Evolutionary conservation across 2,329 filamentous ascomycete genomes (phyloP).

Genomic region (Colletotrichum godetiae): DNA sequence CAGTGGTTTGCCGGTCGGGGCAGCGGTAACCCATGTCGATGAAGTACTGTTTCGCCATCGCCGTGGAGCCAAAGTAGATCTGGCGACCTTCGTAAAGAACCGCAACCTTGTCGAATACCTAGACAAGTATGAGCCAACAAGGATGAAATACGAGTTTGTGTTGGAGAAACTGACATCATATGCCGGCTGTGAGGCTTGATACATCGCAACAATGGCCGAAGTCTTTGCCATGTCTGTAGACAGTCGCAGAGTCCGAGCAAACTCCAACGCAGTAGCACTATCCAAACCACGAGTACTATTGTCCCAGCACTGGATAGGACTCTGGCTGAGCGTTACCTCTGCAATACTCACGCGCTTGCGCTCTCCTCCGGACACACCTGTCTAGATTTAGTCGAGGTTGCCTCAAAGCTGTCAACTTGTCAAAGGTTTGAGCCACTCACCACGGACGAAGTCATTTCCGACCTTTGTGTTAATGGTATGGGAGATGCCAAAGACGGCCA

Average conservation of each 20-base stretch:
- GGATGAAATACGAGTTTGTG: constrained; percentile 58
- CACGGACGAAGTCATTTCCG: constrained; percentile 79
- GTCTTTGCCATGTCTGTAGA: constrained; percentile 38
- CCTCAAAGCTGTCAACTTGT: constrained; percentile 47
- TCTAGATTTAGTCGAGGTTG: too few relatives aligned
- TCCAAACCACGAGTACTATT: constrained; percentile 62
- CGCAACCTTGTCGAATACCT: constrained; percentile 73
- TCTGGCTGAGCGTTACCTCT: constrained; percentile 44
- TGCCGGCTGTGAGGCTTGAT: constrained; percentile 70
- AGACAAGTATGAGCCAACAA: constrained; percentile 60
- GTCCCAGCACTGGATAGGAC: constrained; percentile 47
- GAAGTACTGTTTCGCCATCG: constrained; percentile 73
- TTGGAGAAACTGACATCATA: constrained; percentile 54
- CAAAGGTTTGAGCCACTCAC: constrained; percentile 45
- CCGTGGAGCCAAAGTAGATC: constrained; percentile 72
- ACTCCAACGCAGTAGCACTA: constrained; percentile 29
- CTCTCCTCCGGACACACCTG: constrained; percentile 64
- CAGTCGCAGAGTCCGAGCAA: constrained; percentile 41
- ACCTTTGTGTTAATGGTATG: constrained; percentile 75
- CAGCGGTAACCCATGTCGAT: constrained; percentile 72
- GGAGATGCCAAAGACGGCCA: constrained; percentile 65
- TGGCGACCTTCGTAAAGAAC: constrained; percentile 75
- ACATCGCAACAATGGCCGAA: constrained; percentile 53
- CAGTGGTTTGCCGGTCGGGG: constrained; percentile 69
- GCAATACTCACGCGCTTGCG: constrained; percentile 53